Evolutionary conservation across 2,329 filamentous ascomycete species (phyloP), one percentile per base, ranked within the genome.

Genomic region (Calonectria leucothoes): DNA sequence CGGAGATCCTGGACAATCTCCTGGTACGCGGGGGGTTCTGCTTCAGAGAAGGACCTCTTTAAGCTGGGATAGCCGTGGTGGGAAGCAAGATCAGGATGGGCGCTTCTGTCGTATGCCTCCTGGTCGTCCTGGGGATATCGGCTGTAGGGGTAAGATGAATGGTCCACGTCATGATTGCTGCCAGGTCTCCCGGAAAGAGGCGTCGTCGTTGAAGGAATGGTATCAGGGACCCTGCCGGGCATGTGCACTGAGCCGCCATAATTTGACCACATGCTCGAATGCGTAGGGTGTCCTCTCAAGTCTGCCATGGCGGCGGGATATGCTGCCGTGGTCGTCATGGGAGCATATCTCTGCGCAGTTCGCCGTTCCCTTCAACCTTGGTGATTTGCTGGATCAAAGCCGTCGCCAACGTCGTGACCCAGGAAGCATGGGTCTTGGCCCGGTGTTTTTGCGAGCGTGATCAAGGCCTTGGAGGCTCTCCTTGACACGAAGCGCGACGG

Each of bases 281-380:
- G 90, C 82, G 87, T 84, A 81, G 89, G 85, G 84, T 92, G 90
- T 82, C 86, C 85, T 87, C 91, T 91, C 86, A 92, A 83, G 83
- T 91, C 90, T 88, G 90, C 89, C 90, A 92, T 91, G 82, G 87
- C 90, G 82, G 88, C 88, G 86, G 89, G 88, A 84, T 91, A 90
- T 78, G 89, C 89, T 83, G 89, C 85, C 82, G 88, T 89, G 86
- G 89, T 89, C 87, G 90, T 91, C 89, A 91, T 91, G 88, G 85
- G 88, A 86, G 82, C 88, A 89, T 90, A 81, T 86, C 87, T 81
- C 77, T 75, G 73, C 71, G 74, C 68, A 74, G 64, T 59, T 71
- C 74, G 69, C 70, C 73, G 70, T 78, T 77, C 76, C 76, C 72
- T 74, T 78, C 75, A 78, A 77, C 72, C 72, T 75, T 72, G 76